Evolutionary conservation across 2,329 filamentous ascomycete genomes (phyloP).

Genomic region (Apiospora kogelbergensis): DNA sequence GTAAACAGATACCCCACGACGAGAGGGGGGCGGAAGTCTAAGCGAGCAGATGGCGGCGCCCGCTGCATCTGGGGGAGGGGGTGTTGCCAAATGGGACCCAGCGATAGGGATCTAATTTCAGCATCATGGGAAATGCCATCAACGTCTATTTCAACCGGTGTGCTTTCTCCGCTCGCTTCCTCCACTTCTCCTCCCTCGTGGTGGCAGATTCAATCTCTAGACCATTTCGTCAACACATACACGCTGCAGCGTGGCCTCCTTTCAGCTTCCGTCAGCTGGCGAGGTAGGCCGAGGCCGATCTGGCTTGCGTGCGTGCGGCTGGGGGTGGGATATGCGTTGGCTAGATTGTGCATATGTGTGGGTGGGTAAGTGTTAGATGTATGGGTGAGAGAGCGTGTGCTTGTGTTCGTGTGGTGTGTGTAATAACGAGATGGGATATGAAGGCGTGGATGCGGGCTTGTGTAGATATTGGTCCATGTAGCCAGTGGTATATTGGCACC

Average conservation of each 20-base stretch:
- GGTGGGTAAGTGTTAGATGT: neutral
- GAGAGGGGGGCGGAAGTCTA: no score
- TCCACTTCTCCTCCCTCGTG: no score
- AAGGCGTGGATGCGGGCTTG: neutral
- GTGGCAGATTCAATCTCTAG: neutral
- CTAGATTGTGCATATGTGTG: neutral
- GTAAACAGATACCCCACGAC: no score
- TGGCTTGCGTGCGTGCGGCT: neutral
- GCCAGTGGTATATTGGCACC: neutral
- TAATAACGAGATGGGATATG: neutral
- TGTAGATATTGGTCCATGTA: neutral
- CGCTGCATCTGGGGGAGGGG: no score
- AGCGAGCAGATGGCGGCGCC: no score
- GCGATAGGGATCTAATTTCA: no score
- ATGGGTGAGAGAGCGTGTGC: neutral
- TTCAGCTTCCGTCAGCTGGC: slow-evolving; percentile 1
- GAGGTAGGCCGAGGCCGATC: slow-evolving; percentile 3
- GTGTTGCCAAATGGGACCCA: no score
- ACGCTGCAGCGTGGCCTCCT: neutral
- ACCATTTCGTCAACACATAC: neutral
- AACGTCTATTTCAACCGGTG: neutral
- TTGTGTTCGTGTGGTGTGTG: neutral
- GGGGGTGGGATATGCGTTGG: neutral
- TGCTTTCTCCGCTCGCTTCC: neutral
- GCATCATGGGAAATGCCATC: no score